A percentile compares a stretch with the other conserved stretches of the same genome.
Conservation (phyloP, 1,284 basidiomycete genomes). For the Polyporus tsugae region DNA sequence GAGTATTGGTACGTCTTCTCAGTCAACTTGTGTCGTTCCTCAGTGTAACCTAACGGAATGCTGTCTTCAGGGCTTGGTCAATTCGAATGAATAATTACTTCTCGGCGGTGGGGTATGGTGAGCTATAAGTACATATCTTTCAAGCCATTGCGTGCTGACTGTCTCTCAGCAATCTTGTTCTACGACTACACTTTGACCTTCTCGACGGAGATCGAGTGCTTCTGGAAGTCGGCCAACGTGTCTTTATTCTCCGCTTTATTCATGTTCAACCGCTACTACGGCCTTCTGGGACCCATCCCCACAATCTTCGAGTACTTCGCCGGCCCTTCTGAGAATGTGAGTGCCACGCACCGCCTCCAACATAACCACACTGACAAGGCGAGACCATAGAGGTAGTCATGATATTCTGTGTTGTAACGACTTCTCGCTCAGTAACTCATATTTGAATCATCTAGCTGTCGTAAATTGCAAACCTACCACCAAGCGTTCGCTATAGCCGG, state of each 20-base stretch:
- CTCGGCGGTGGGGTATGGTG: constrained; percentile 21
- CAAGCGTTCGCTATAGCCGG: too few species aligned
- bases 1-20: constrained; percentile 26
- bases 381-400: background rate
- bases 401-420: background rate
- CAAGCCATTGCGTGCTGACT: background rate
- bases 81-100: constrained; percentile 26
- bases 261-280: constrained; percentile 17
- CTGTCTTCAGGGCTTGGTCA: constrained; percentile 17
- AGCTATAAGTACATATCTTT: background rate
- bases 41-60: background rate
- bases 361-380: background rate
- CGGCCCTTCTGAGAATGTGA: constrained; percentile 8
- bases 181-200: constrained; percentile 23
- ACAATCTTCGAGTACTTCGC: constrained; percentile 20
- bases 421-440: background rate
- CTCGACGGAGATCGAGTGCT: constrained; percentile 19
- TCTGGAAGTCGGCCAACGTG: constrained; percentile 15
- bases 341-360: background rate
- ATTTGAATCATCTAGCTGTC: too few species aligned
- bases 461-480: too few species aligned
- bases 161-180: constrained; percentile 15
- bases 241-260: constrained; percentile 13
- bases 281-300: constrained; percentile 16
- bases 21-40: background rate